Percentiles rank a stretch among this genome's conserved stretches.
Evolutionary conservation across 148 eudicot genomes (phyloP).

Genomic region (Dysphania ambrosioides): DNA sequence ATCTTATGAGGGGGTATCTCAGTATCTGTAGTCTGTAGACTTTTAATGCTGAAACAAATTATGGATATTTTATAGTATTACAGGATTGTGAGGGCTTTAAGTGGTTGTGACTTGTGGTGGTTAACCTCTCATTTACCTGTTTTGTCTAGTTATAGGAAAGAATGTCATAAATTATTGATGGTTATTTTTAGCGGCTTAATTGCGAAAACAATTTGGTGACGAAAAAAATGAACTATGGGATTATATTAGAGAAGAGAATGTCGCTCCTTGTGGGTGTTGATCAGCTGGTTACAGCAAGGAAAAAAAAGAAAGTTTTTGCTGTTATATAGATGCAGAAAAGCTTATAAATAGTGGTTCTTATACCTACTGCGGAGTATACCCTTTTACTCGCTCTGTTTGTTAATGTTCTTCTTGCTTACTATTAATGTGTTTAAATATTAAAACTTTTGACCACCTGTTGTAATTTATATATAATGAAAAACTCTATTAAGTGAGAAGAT

Average conservation of each 20-base stretch:
- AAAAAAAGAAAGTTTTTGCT: neutral
- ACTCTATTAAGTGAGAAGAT: too few species aligned
- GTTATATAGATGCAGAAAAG: neutral
- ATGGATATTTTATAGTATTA: neutral
- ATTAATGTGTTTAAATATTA: neutral
- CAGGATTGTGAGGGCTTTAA: neutral
- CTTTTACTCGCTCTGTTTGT: neutral
- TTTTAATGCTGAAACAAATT: neutral
- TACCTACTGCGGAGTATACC: too few species aligned
- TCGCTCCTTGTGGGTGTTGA: neutral
- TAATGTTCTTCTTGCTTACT: neutral
- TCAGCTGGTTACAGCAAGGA: neutral
- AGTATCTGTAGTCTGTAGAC: neutral
- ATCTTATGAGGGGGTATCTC: neutral
- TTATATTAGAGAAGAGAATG: neutral
- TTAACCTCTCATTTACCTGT: neutral
- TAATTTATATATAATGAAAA: too few species aligned
- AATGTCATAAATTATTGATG: neutral
- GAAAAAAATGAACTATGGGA: neutral
- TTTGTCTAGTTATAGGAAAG: neutral
- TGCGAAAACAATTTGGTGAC: neutral
- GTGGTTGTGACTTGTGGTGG: neutral
- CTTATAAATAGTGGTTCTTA: neutral
- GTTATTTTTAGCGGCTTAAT: too few species aligned
- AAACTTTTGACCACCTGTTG: too few species aligned